These are phyloP conservation scores for Fistulifera pelliculosa DNA, from an alignment of 108 stramenopile species.

Conservation along the genomic window DNA sequence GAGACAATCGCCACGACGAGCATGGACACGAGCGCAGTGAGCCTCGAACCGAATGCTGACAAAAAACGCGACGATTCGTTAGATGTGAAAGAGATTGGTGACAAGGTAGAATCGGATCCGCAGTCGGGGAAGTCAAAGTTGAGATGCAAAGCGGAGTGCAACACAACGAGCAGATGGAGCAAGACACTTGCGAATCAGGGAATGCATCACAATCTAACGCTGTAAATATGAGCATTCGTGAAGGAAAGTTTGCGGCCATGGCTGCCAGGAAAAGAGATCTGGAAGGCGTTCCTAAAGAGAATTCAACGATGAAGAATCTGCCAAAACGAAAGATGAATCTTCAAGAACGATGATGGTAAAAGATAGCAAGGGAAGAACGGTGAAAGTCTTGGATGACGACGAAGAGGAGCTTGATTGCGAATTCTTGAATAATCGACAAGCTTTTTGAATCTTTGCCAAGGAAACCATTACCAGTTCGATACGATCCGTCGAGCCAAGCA, in stretches of 20 bases:
- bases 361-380: slow-evolving; percentile 74
- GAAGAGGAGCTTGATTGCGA: slow-evolving; percentile 84
- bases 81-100: no score
- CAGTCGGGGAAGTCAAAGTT: neutral
- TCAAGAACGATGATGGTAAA: slow-evolving; percentile 33
- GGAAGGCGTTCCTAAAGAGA: slow-evolving; percentile 35
- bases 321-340: slow-evolving; percentile 10
- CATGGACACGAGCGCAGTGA: no score
- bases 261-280: slow-evolving; percentile 54
- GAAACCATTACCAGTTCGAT: slow-evolving; percentile 99
- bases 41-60: slow-evolving; percentile 2
- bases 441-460: slow-evolving; percentile 84
- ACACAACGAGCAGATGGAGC: no score
- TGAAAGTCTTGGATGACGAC: slow-evolving; percentile 83
- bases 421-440: slow-evolving; percentile 83
- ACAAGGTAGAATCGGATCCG: neutral
- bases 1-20: no score
- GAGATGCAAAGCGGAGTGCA: neutral
- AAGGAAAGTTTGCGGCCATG: slow-evolving; percentile 82
- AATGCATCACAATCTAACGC: neutral
- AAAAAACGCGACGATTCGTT: neutral
- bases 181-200: no score
- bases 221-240: slow-evolving; percentile 17
- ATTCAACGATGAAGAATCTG: slow-evolving; percentile 13
- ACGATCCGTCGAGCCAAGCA: slow-evolving; percentile 95